Base-by-base conservation (phyloP, 192 early-diverging fungal genomes). In the Mortierella antarctica region DNA sequence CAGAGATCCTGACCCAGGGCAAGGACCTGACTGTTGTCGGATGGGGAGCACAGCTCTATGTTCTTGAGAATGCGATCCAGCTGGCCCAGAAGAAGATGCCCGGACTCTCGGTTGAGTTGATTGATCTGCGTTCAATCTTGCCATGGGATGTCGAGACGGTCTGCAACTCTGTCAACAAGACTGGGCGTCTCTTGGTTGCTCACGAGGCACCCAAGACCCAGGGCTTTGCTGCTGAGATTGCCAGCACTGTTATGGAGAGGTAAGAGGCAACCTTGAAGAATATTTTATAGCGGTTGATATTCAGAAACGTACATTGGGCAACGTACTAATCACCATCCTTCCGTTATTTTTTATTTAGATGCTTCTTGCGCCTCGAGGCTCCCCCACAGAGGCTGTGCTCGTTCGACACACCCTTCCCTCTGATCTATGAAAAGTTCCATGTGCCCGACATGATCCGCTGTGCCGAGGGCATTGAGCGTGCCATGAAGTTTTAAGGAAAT, bases 141-240 rank as follows among this genome's bases (percentile, higher is more conserved):
- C 97, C 97, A 7, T 97, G 95, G 90, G 97, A 99, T 81, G 87
- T 90, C 18, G 96, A 97, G 46, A 96, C 95, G 2, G 89, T 99
- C 5, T 91, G 83, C 21, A 89, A 94, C 80, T 97, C 95, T 47
- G 97, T 99, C 4, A 93, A 92, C 83, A 96, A 94, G 83, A 99
- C 97, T 7, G 97, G 97, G 14, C 89, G 97, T 6, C 82, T 98
- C 9, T 86, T 99, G 44, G 90, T 99, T 75, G 89, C 96, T 4
- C 97, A 99, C 67, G 97, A 99, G 83, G 97, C 97, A 4, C 95
- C 96, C 20, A 85, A 90, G 53, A 97, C 95, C 0, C 88, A 88
- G 49, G 97, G 97, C 13, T 96, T 99, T 78, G 96, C 91, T 5
- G 94, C 92, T 2, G 97, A 99, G 83, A 91, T 99, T 71, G 91